Base-by-base conservation (phyloP, 2,329 filamentous ascomycete species). In the Aureobasidium sp. region DNA sequence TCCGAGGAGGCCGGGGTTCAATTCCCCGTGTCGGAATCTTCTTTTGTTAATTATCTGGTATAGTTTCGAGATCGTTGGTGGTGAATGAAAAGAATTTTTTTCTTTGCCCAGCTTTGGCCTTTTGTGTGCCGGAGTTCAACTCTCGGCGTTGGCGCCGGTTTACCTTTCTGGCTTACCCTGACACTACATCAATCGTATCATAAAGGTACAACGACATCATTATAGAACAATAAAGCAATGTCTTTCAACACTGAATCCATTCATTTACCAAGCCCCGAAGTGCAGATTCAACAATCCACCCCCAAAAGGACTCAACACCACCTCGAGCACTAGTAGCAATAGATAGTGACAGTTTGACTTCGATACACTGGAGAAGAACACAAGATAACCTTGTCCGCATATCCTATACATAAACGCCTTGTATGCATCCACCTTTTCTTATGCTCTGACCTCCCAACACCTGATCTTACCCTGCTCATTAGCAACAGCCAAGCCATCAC, bases 391-490 rank as follows among this genome's bases (percentile, higher is more conserved):
- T 55, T 41, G 37, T 13, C 27, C 44, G 27, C n/a, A 17, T 5
- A 15, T 41, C 24, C 36, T 52, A 37, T 55, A 43, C 36, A 43
- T n/a, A 48, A 27, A 51, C 47, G n/a, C 51, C 51, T 26, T 55
- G 20, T 55, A 43, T 55, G 51, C 37, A 46, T 44, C n/a, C 6
- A 13, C 37, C n/a, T 20, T 10, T n/a, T 20, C 26, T 15, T 34
- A 67, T 8, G 65, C 60, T 52, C 71, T 67, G 27, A 96, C 90
- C 78, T 97, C 92, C 92, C 93, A 99, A 72, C 97, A 74, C 65
- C 90, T 83, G 65, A 97, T 89, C 77, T 91, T 92, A 13, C 94
- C 94, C 63, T 82, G 80, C 72, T 97, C 93, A 71, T 96, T 97
- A 20, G 87, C 93, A 59, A 97, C 89, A 12, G 90, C 90, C 66